phyloP scores from a whole-genome alignment of 768 basidiomycete species.

The Strobilomyces echinocephalus region DNA sequence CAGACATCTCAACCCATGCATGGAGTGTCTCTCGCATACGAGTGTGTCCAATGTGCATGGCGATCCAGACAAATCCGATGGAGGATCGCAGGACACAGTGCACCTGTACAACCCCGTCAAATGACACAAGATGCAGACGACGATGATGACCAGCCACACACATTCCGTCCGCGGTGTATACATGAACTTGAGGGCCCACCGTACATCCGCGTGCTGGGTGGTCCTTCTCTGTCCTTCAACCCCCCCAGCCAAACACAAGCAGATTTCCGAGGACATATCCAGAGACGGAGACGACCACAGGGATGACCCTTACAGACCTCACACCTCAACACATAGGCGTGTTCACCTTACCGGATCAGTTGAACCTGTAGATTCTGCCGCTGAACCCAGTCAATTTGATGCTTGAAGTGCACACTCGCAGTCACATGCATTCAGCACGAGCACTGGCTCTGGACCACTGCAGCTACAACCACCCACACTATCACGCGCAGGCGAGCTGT shows the following conservation, averaged over 20 bases:
- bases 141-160: slow-evolving; percentile 23
- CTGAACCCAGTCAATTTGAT: slow-evolving; percentile 50
- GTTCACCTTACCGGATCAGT: slow-evolving; percentile 57
- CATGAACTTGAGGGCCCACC: slow-evolving; percentile 48
- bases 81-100: slow-evolving; percentile 14
- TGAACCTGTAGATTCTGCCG: slow-evolving; percentile 45
- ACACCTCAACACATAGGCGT: slow-evolving; percentile 20
- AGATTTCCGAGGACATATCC: not conserved
- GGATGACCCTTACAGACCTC: slow-evolving; percentile 15
- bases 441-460: not conserved
- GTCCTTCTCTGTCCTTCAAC: slow-evolving; percentile 6
- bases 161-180: slow-evolving; percentile 42
- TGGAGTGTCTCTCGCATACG: slow-evolving; percentile 22
- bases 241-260: not conserved
- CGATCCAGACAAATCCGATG: slow-evolving; percentile 10
- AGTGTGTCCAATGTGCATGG: slow-evolving; percentile 14
- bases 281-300: not conserved
- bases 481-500: not conserved
- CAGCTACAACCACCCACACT: not conserved
- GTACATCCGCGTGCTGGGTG: slow-evolving; percentile 18
- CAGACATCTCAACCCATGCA: slow-evolving; percentile 30
- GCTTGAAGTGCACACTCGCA: slow-evolving; percentile 20
- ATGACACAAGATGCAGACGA: slow-evolving; percentile 31
- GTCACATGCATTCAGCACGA: not conserved
- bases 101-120: slow-evolving; percentile 11